Conservation (phyloP, 116 monocot species). For the Iris pallida region DNA sequence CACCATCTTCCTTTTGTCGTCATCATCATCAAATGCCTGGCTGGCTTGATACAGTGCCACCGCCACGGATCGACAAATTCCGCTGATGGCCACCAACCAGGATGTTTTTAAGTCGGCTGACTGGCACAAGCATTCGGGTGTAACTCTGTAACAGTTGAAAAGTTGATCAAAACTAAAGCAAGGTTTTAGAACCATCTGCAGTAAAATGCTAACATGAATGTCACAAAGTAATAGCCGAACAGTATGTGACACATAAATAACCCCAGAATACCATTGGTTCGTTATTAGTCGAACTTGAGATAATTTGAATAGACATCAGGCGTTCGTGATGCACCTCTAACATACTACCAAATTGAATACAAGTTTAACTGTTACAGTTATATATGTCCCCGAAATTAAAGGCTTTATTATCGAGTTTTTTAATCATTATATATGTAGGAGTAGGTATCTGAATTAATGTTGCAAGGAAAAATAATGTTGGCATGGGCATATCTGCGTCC, state of each 20-base stretch:
- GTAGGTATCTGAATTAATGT: too few species aligned
- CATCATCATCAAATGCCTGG: background rate
- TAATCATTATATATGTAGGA: too few species aligned
- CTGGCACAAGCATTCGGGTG: slow-evolving; percentile 22
- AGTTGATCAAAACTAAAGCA: slow-evolving; percentile 4
- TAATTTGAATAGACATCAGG: background rate
- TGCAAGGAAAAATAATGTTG: too few species aligned
- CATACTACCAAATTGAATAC: too few species aligned
- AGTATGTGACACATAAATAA: background rate
- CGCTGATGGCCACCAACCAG: slow-evolving; percentile 24
- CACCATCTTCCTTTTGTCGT: too few species aligned
- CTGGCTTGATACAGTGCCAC: slow-evolving; percentile 1
- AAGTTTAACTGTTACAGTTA: too few species aligned
- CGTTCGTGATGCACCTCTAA: background rate
- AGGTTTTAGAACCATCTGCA: background rate
- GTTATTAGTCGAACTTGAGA: background rate
- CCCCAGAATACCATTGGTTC: background rate
- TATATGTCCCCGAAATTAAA: too few species aligned
- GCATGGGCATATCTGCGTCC: too few species aligned
- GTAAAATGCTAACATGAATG: background rate
- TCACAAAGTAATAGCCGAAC: background rate
- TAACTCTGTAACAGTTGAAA: slow-evolving; percentile 27
- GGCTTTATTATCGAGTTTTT: too few species aligned
- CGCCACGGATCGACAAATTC: slow-evolving; percentile 11
- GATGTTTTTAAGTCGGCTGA: slow-evolving; percentile 32